Conservation (phyloP, 495 filamentous ascomycete genomes). For the Chaetomium tenue region DNA sequence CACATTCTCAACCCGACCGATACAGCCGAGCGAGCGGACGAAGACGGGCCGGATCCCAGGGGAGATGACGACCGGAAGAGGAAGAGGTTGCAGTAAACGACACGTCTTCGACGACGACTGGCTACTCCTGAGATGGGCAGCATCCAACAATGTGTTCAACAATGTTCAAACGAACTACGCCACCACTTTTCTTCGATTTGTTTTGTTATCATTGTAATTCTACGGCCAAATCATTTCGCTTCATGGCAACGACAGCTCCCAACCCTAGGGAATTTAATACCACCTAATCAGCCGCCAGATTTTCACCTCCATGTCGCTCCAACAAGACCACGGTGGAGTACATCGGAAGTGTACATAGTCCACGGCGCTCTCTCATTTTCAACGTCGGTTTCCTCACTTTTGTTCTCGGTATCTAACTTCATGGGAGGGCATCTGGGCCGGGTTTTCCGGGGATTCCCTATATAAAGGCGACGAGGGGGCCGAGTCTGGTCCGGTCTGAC, state of each 20-base stretch:
- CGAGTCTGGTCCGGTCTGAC: background rate
- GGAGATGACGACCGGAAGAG: conserved; percentile 69
- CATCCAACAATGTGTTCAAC: background rate
- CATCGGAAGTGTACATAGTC: background rate
- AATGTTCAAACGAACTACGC: background rate
- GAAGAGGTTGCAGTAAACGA: conserved; percentile 59
- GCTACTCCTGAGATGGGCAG: no score
- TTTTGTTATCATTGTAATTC: conserved; percentile 6
- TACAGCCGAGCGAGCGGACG: conserved; percentile 45
- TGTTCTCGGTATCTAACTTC: background rate
- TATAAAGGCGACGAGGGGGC: background rate
- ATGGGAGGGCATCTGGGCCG: background rate
- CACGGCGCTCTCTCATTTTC: background rate
- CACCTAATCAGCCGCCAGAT: background rate
- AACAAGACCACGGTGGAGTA: background rate
- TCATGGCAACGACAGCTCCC: background rate
- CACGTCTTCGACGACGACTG: no score
- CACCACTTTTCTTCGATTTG: background rate
- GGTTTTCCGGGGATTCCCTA: background rate
- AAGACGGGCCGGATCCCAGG: conserved; percentile 44
- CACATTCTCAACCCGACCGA: conserved; percentile 70
- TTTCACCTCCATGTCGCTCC: background rate
- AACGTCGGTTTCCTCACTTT: background rate
- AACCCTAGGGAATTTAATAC: background rate
- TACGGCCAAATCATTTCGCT: background rate